These are phyloP conservation scores for Vaccinium vitisidaea DNA, from an alignment of 148 eudicot species.

Conservation along the genomic window DNA sequence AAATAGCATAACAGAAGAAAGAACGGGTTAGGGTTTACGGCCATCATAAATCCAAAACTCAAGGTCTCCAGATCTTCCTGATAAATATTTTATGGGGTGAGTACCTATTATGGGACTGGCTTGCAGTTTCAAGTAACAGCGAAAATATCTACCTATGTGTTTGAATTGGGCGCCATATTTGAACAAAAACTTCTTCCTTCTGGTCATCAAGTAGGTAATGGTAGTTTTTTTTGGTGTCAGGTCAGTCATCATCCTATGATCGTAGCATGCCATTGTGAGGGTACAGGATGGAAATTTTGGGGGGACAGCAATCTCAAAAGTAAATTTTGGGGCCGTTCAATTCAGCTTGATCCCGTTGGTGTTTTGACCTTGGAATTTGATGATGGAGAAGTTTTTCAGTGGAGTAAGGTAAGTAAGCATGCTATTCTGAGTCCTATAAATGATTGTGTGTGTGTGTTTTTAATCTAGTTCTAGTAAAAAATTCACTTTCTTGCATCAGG, in stretches of 20 bases:
- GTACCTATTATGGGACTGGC: not conserved
- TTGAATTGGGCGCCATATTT: not conserved
- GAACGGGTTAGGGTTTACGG: not conserved
- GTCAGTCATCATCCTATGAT: constrained; percentile 96
- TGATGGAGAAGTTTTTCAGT: constrained; percentile 90
- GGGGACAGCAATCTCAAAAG: constrained; percentile 92
- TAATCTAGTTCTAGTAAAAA: not conserved
- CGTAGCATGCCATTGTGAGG: constrained; percentile 92
- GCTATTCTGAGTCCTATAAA: not conserved
- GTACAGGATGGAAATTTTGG: constrained; percentile 81
- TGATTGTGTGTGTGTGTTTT: not conserved
- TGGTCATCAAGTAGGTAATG: not conserved
- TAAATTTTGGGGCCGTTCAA: constrained; percentile 97
- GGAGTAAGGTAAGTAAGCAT: constrained; percentile 69
- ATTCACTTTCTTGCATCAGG: constrained; percentile 38
- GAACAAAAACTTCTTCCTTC: not conserved
- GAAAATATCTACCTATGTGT: not conserved
- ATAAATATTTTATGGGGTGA: not conserved
- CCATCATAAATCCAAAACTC: not conserved
- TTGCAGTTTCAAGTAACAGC: not conserved
- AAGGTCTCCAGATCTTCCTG: not conserved
- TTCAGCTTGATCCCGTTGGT: constrained; percentile 92
- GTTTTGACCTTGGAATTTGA: constrained; percentile 74
- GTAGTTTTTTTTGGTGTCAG: constrained; percentile 23
- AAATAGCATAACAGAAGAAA: not conserved